phyloP scores from a whole-genome alignment of 2,329 filamentous ascomycete genomes.

The Trichoderma atrobrunneum region DNA sequence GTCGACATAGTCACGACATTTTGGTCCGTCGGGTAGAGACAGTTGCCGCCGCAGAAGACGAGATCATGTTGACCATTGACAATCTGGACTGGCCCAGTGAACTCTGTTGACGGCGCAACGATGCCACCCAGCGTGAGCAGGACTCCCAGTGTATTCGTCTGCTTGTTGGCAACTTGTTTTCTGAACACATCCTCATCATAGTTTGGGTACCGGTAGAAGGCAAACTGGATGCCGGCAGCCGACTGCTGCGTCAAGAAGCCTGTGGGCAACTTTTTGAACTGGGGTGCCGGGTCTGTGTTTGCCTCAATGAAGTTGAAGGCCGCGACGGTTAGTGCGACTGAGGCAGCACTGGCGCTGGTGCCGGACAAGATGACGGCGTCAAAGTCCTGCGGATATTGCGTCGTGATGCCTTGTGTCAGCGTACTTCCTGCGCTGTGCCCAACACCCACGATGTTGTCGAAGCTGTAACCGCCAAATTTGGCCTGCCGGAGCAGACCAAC shows the following conservation, averaged over 20 bases:
- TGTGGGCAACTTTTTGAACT: background rate
- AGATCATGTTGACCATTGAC: background rate
- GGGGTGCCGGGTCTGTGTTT: background rate
- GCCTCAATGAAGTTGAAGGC: conserved; percentile 2
- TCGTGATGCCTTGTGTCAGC: conserved; percentile 2
- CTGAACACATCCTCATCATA: background rate
- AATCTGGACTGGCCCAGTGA: background rate
- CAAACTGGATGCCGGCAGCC: conserved; percentile 1
- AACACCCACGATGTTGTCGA: background rate
- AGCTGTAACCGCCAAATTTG: background rate
- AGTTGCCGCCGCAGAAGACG: conserved; percentile 9
- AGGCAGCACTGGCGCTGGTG: conserved; percentile 3
- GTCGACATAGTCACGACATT: background rate
- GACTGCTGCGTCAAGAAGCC: conserved; percentile 6
- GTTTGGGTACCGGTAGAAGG: conserved; percentile 6
- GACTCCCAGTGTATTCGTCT: conserved; percentile 5
- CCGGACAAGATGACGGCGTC: background rate
- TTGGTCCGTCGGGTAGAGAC: background rate
- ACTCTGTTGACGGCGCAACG: conserved; percentile 1
- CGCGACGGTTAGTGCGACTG: background rate
- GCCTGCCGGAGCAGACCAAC: background rate
- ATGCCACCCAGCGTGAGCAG: conserved; percentile 3
- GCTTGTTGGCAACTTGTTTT: background rate
- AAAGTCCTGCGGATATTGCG: background rate
- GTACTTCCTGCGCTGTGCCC: conserved; percentile 3